Evolutionary conservation across 1,284 basidiomycete species (phyloP).

Genomic region (Ceratobasidium sp.): DNA sequence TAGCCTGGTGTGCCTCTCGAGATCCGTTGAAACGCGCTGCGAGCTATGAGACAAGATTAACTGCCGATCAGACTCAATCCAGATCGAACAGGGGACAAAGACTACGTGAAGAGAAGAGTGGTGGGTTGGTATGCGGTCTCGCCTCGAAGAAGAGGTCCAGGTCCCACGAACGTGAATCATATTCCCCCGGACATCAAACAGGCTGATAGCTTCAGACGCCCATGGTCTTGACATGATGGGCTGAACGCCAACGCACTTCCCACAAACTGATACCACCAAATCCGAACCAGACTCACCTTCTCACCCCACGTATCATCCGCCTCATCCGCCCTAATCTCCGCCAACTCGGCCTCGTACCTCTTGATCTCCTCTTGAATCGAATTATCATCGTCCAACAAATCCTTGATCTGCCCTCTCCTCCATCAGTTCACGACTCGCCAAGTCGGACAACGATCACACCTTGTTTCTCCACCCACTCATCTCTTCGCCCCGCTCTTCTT

Average conservation of each 20-base stretch:
- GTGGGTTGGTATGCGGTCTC: not conserved
- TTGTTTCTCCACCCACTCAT: constrained; percentile 19
- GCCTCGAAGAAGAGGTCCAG: not conserved
- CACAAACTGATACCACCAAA: not conserved
- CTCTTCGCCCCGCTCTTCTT: constrained; percentile 31
- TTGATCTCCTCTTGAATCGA: constrained; percentile 25
- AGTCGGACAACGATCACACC: constrained; percentile 2
- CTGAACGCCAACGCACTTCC: no score
- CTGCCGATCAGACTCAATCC: constrained; percentile 7
- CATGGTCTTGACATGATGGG: no score
- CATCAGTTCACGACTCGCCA: not conserved
- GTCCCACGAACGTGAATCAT: not conserved
- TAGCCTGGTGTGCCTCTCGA: constrained; percentile 21
- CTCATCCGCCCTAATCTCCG: constrained; percentile 35
- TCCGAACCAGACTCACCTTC: constrained; percentile 7
- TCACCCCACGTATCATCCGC: constrained; percentile 40
- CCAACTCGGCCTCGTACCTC: constrained; percentile 35
- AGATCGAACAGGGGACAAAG: not conserved
- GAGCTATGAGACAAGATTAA: constrained; percentile 1
- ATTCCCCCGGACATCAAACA: constrained; percentile 10
- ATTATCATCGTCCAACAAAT: constrained; percentile 28
- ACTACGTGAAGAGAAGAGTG: not conserved
- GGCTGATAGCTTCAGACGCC: no score
- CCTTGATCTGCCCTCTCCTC: constrained; percentile 9
- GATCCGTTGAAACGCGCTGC: constrained; percentile 37